A percentile compares a stretch with the other conserved stretches of the same genome.
These are phyloP conservation scores for Lachnellula arida DNA, from an alignment of 2,329 filamentous ascomycete genomes.

Conservation along the genomic window DNA sequence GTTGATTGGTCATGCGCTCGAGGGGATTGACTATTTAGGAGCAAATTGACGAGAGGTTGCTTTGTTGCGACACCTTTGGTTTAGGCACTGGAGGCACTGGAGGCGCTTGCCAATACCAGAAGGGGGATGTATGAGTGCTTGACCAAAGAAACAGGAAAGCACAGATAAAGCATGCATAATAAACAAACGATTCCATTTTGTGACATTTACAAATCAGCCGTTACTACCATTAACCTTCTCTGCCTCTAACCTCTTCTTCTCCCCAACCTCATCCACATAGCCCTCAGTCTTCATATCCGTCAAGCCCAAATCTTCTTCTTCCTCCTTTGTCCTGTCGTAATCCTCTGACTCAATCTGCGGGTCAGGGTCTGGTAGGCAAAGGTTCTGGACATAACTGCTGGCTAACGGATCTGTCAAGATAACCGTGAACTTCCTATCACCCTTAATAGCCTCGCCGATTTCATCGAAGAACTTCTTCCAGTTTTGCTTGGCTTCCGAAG, in stretches of 20 bases:
- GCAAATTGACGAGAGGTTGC: no score
- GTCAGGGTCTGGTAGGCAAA: slow-evolving; percentile 71
- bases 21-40: no score
- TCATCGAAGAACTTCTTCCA: slow-evolving; percentile 80
- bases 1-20: neutral
- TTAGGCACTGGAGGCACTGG: no score
- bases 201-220: slow-evolving; percentile 1
- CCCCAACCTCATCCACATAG: slow-evolving; percentile 46
- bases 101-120: neutral
- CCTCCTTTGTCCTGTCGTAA: slow-evolving; percentile 83
- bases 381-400: slow-evolving; percentile 88
- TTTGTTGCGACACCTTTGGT: no score
- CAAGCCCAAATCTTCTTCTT: slow-evolving; percentile 89
- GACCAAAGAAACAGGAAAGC: neutral
- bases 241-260: slow-evolving; percentile 20
- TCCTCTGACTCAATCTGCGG: slow-evolving; percentile 76
- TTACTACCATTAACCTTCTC: slow-evolving; percentile 6
- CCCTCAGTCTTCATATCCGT: slow-evolving; percentile 89
- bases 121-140: neutral
- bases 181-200: neutral
- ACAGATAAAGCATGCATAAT: neutral
- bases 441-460: slow-evolving; percentile 73
- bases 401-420: slow-evolving; percentile 84
- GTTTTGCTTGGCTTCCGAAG: slow-evolving; percentile 55
- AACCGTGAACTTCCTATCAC: slow-evolving; percentile 75